Percentiles rank a stretch among this genome's conserved stretches.
phyloP scores from a whole-genome alignment of 202 grass and related monocot genomes.

The Musa balbisiana region DNA sequence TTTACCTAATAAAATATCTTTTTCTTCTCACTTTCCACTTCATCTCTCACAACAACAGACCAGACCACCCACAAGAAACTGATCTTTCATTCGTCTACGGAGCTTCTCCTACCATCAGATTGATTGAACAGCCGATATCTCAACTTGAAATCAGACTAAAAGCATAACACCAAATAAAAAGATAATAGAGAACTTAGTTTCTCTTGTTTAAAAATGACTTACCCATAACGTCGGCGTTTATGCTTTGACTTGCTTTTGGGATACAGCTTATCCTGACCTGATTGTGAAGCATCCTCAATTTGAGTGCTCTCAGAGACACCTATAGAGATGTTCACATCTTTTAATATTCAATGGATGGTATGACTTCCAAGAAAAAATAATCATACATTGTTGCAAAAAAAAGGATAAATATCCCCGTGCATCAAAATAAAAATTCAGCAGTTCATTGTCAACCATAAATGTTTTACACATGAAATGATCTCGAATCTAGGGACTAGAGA shows the following conservation, averaged over 20 bases:
- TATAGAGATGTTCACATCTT: conserved; percentile 34
- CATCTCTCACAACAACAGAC: no score
- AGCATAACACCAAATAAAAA: neutral
- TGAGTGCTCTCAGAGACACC: conserved; percentile 46
- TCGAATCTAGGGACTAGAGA: neutral
- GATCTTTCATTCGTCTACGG: no score
- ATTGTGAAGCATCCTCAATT: conserved; percentile 40
- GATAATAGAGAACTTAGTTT: neutral
- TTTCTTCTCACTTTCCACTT: no score
- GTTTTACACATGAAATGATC: neutral
- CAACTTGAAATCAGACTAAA: neutral
- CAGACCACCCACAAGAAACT: no score
- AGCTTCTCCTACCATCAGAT: no score
- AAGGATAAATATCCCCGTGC: neutral
- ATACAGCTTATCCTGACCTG: conserved; percentile 42
- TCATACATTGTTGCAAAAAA: neutral
- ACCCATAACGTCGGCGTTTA: conserved; percentile 61
- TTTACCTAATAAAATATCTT: no score
- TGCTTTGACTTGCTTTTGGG: conserved; percentile 72
- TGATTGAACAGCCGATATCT: no score
- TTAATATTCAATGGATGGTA: conserved; percentile 1
- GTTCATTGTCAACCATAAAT: neutral
- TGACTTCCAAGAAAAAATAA: neutral
- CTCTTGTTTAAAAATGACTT: neutral
- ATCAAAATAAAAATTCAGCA: neutral